Percentiles rank a stretch among this genome's conserved stretches.
phyloP scores from a whole-genome alignment of 257 asterid species.

The Haberlea rhodopensis region DNA sequence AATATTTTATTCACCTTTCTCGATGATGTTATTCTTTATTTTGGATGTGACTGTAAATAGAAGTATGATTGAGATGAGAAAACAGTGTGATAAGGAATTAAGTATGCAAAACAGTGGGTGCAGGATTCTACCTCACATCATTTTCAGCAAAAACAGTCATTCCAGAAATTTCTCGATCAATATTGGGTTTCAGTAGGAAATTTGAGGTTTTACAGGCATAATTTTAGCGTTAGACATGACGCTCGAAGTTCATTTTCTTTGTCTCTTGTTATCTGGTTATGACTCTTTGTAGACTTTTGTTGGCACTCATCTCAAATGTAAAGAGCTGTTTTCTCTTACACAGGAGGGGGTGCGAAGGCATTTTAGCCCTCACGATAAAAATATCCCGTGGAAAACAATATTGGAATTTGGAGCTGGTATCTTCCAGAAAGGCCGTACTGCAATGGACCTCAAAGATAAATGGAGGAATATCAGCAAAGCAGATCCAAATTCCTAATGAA shows the following conservation, averaged over 20 bases:
- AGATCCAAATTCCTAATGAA: constrained; percentile 26
- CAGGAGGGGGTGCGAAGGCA: constrained; percentile 50
- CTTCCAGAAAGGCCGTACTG: constrained; percentile 49
- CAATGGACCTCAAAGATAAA: constrained; percentile 69
- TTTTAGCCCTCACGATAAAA: constrained; percentile 22
- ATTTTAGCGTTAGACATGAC: background rate
- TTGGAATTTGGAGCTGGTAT: constrained; percentile 49
- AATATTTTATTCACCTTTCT: no score
- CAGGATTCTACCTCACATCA: background rate
- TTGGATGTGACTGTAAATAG: no score
- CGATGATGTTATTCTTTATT: no score
- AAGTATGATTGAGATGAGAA: no score
- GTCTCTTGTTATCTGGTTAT: background rate
- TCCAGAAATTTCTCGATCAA: background rate
- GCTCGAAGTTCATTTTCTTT: background rate
- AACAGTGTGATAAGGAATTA: background rate
- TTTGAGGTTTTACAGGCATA: background rate
- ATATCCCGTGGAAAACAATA: constrained; percentile 52
- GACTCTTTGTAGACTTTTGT: background rate
- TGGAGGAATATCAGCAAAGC: constrained; percentile 64
- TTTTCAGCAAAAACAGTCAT: background rate
- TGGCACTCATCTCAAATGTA: constrained; percentile 16
- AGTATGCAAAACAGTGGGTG: background rate
- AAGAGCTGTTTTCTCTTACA: constrained; percentile 17
- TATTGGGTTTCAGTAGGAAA: background rate